Conservation (phyloP, 2,329 filamentous ascomycete genomes). For the Sphaerostilbella broomeana region DNA sequence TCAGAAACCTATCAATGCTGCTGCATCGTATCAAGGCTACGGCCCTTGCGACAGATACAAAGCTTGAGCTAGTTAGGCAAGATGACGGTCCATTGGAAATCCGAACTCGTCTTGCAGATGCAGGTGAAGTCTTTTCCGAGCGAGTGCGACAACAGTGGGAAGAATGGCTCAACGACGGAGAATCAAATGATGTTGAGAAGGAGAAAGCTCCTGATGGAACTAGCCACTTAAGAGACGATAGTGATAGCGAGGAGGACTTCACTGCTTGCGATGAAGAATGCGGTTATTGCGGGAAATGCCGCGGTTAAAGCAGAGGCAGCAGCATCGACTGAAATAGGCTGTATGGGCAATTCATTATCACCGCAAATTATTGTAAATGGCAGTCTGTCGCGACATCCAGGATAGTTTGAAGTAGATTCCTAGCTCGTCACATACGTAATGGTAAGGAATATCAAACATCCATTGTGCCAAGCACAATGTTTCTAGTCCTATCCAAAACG, state of each 20-base stretch:
- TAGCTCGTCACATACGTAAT: too few species aligned
- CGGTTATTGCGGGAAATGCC: slow-evolving; percentile 24
- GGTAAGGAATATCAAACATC: too few species aligned
- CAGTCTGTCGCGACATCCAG: too few species aligned
- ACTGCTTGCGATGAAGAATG: slow-evolving; percentile 24
- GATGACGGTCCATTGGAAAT: slow-evolving; percentile 18
- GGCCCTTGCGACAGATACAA: slow-evolving; percentile 12
- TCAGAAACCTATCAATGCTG: slow-evolving; percentile 25
- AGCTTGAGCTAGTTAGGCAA: slow-evolving; percentile 20
- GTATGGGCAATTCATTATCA: too few species aligned
- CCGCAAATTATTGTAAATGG: too few species aligned
- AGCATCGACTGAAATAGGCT: too few species aligned
- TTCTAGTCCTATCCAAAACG: too few species aligned
- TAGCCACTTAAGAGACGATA: too few species aligned
- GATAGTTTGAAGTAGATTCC: too few species aligned
- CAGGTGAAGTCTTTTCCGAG: slow-evolving; percentile 19
- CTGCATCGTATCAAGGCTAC: slow-evolving; percentile 18
- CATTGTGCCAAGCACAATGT: too few species aligned
- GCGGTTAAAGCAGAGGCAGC: too few species aligned
- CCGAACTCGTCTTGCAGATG: slow-evolving; percentile 19
- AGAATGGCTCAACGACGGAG: slow-evolving; percentile 17
- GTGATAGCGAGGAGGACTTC: slow-evolving; percentile 17
- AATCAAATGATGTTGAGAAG: background rate
- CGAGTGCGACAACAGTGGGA: slow-evolving; percentile 20
- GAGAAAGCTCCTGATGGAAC: too few species aligned